Percentiles rank a stretch among this genome's conserved stretches.
These are phyloP conservation scores for Penicillium argentinense DNA, from an alignment of 495 filamentous ascomycete genomes.

Conservation along the genomic window DNA sequence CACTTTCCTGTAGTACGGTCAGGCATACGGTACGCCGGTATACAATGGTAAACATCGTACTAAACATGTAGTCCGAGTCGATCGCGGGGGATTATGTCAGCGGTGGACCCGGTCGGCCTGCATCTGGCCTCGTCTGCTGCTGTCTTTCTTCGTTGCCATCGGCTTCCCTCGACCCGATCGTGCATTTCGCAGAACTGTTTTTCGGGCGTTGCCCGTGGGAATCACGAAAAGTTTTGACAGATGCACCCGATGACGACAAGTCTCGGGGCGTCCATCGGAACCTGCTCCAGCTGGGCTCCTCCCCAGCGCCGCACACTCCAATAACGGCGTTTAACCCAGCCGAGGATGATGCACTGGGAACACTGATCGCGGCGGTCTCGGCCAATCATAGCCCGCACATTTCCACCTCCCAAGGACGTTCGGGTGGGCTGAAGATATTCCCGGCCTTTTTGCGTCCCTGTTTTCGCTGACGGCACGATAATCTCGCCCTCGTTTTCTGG, in stretches of 20 bases:
- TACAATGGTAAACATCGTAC: too few species aligned
- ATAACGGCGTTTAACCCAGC: constrained; percentile 36
- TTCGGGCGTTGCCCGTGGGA: constrained; percentile 1
- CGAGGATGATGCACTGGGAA: constrained; percentile 30
- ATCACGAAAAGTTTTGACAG: neutral
- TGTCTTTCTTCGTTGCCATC: constrained; percentile 1
- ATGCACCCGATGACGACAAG: constrained; percentile 27
- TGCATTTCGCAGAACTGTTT: constrained; percentile 4
- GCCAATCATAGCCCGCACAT: constrained; percentile 33
- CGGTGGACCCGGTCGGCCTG: constrained; percentile 16
- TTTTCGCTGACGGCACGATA: constrained; percentile 13
- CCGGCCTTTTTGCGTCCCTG: constrained; percentile 21
- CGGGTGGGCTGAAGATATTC: constrained; percentile 42
- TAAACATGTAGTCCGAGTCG: too few species aligned
- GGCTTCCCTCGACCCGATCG: constrained; percentile 19
- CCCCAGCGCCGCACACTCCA: constrained; percentile 16
- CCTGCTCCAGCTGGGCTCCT: constrained; percentile 5
- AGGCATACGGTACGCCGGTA: too few species aligned
- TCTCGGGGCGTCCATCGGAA: constrained; percentile 7
- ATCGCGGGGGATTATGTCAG: constrained; percentile 24
- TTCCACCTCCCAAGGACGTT: constrained; percentile 18
- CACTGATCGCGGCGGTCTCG: constrained; percentile 23
- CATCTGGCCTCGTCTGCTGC: neutral
- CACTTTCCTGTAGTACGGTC: too few species aligned
- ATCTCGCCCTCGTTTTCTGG: constrained; percentile 1